A percentile compares a stretch with the other conserved stretches of the same genome.
These are phyloP conservation scores for Cryptosporidium meleagridis DNA, from an alignment of 169 alveolate species.

Conservation along the genomic window DNA sequence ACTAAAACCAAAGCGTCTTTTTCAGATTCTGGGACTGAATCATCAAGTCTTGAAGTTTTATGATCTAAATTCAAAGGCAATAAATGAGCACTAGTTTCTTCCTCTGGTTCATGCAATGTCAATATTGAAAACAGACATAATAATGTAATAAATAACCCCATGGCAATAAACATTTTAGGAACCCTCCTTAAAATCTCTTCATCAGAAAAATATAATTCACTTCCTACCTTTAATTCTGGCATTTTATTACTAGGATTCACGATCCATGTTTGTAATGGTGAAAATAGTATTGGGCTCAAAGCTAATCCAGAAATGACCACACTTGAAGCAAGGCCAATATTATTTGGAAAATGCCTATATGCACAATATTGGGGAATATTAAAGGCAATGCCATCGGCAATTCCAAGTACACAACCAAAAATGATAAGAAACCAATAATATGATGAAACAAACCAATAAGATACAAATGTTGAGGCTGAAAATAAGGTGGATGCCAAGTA, in stretches of 20 bases:
- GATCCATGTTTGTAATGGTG: conserved; percentile 48
- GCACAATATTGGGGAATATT: conserved; percentile 71
- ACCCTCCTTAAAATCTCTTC: conserved; percentile 45
- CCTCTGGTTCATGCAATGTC: conserved; percentile 35
- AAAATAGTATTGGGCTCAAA: conserved; percentile 58
- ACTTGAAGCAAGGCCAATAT: conserved; percentile 54
- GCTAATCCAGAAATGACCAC: conserved; percentile 62
- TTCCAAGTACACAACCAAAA: conserved; percentile 63
- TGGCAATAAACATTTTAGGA: conserved; percentile 52
- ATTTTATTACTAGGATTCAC: conserved; percentile 37
- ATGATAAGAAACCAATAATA: conserved; percentile 22
- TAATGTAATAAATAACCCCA: conserved; percentile 16
- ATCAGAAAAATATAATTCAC: conserved; percentile 23
- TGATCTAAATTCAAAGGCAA: background rate
- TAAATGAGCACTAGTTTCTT: background rate
- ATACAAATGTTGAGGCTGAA: conserved; percentile 20
- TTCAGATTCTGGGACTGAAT: background rate
- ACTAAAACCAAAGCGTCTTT: background rate
- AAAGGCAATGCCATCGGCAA: conserved; percentile 65
- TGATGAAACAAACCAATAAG: conserved; percentile 55
- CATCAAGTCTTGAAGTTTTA: background rate
- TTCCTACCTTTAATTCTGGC: conserved; percentile 38
- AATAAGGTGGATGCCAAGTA: conserved; percentile 15
- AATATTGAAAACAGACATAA: conserved; percentile 20
- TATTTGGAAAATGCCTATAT: conserved; percentile 28